Percentiles rank a stretch among this genome's conserved stretches.
Conservation (phyloP, 441 rosid genomes). For the Theobroma grandiflorum region DNA sequence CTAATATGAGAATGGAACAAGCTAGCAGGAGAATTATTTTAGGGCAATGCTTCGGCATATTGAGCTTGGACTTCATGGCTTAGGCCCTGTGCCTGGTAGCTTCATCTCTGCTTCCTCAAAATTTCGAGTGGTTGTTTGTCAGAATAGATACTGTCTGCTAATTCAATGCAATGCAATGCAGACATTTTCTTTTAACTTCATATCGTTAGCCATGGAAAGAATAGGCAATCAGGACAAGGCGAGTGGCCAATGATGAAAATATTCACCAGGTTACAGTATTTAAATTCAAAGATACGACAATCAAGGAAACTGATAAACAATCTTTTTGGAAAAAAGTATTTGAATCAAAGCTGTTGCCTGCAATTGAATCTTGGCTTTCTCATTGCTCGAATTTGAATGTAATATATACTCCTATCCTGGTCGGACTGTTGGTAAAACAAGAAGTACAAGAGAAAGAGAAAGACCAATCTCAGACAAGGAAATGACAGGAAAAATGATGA, state of each 20-base stretch:
- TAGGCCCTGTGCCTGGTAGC: background rate
- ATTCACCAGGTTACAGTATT: background rate
- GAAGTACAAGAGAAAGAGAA: background rate
- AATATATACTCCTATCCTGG: background rate
- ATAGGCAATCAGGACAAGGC: background rate
- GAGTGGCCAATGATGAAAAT: too few relatives aligned
- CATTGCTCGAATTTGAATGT: background rate
- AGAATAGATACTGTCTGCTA: too few relatives aligned
- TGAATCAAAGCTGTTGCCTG: background rate
- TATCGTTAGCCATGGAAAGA: background rate
- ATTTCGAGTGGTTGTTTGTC: too few relatives aligned
- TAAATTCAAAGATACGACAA: background rate
- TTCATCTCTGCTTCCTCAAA: background rate
- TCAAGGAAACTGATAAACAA: background rate
- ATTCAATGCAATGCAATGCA: too few relatives aligned
- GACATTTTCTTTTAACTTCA: too few relatives aligned
- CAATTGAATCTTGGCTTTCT: background rate
- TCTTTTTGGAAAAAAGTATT: background rate
- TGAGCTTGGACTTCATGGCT: slow-evolving; percentile 28
- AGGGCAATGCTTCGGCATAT: slow-evolving; percentile 27
- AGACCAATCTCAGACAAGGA: background rate
- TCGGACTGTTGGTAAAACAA: background rate
- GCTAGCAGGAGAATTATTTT: slow-evolving; percentile 36
- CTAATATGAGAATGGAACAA: slow-evolving; percentile 38
- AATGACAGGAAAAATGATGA: background rate